Percentiles rank a stretch among this genome's conserved stretches.
Evolutionary conservation across 768 basidiomycete genomes (phyloP).

Genomic region (Macrolepiota fuliginosa): DNA sequence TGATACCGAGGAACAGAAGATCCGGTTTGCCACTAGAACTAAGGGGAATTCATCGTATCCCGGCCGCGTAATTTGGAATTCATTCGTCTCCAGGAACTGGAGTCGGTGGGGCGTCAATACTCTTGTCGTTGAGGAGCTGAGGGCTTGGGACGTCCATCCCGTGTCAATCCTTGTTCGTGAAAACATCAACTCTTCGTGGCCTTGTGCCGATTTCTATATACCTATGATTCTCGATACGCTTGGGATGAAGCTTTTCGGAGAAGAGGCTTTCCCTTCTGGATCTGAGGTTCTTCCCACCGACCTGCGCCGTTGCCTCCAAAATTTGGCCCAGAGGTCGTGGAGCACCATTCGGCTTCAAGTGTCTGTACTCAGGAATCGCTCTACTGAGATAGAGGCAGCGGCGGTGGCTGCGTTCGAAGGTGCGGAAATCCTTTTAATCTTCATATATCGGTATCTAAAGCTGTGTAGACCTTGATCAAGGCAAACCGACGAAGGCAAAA

Average conservation of each 20-base stretch:
- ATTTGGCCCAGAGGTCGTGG: neutral
- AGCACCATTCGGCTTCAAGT: neutral
- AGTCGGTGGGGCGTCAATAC: neutral
- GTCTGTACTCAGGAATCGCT: neutral
- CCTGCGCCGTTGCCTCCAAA: neutral
- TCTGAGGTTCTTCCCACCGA: neutral
- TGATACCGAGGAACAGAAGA: slow-evolving; percentile 6
- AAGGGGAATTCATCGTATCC: neutral
- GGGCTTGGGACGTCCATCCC: neutral
- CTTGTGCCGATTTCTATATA: neutral
- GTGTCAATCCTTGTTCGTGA: neutral
- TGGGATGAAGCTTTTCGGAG: neutral
- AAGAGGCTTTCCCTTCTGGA: neutral
- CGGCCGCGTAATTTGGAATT: neutral
- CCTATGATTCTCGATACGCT: neutral
- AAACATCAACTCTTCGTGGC: neutral
- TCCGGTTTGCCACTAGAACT: slow-evolving; percentile 7
- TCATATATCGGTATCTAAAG: no score
- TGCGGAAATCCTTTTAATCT: no score
- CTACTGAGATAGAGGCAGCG: neutral
- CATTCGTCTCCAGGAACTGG: neutral
- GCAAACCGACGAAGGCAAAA: neutral
- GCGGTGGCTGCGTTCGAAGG: neutral
- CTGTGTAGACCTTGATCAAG: neutral
- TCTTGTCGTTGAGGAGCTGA: neutral